Evolutionary conservation across 371 early-diverging fungal genomes (phyloP).

Genomic region (Syncephalis plumigaleata): DNA sequence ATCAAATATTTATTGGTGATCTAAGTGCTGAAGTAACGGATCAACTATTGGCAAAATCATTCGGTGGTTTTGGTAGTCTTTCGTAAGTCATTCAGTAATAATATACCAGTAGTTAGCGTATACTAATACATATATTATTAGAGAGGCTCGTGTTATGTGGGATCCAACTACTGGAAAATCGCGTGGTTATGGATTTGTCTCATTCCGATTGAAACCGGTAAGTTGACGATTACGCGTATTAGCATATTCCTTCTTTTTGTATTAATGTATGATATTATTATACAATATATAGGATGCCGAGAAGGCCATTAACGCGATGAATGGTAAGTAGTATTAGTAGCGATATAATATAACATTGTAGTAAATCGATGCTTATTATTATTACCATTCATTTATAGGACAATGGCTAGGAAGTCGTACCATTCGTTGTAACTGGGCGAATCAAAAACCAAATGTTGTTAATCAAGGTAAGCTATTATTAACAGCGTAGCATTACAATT

Average conservation of each 20-base stretch:
- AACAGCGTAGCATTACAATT: not conserved
- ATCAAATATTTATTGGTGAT: constrained; percentile 73
- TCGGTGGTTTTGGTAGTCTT: constrained; percentile 47
- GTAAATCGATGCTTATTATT: not conserved
- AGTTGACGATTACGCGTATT: constrained; percentile 5
- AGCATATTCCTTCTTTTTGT: not conserved
- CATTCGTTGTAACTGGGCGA: constrained; percentile 64
- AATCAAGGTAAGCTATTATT: not conserved
- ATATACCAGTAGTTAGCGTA: not conserved
- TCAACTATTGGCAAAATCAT: constrained; percentile 46
- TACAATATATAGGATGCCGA: constrained; percentile 44
- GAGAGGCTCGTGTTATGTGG: constrained; percentile 77
- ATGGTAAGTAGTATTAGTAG: constrained; percentile 24
- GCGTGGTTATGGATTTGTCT: constrained; percentile 67
- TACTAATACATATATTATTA: constrained; percentile 9
- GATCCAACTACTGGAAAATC: constrained; percentile 64
- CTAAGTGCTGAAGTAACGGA: constrained; percentile 64
- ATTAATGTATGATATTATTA: not conserved
- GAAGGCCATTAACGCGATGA: constrained; percentile 59
- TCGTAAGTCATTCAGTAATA: constrained; percentile 27
- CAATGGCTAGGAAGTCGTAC: constrained; percentile 31
- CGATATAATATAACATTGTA: not conserved
- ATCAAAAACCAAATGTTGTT: constrained; percentile 35
- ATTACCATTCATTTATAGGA: constrained; percentile 5
- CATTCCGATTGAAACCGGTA: constrained; percentile 49